Evolutionary conservation across 345 rosid genomes (phyloP).

Genomic region (Pistacia vera): DNA sequence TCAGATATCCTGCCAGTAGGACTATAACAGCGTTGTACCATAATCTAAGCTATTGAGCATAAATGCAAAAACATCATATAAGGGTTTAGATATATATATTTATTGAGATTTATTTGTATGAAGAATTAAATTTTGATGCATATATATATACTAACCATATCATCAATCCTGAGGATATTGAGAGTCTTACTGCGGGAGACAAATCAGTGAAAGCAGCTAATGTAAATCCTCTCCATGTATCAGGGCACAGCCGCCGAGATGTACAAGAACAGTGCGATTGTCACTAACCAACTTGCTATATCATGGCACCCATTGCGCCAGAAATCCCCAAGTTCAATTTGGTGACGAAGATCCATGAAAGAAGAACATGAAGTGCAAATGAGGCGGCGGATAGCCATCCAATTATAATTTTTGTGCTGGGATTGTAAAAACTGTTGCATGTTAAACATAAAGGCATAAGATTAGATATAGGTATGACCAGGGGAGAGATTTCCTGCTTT

Average conservation of each 20-base stretch:
- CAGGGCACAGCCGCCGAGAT: slow-evolving; percentile 65
- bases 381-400: slow-evolving; percentile 30
- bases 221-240: slow-evolving; percentile 71
- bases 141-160: slow-evolving; percentile 39
- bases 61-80: background rate
- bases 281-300: slow-evolving; percentile 26
- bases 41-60: slow-evolving; percentile 42
- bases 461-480: slow-evolving; percentile 19
- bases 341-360: slow-evolving; percentile 43
- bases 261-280: slow-evolving; percentile 31
- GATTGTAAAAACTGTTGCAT: slow-evolving; percentile 43
- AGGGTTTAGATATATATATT: background rate
- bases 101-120: too few relatives aligned
- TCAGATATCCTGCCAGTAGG: slow-evolving; percentile 55
- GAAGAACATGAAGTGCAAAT: slow-evolving; percentile 27
- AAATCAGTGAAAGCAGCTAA: slow-evolving; percentile 47
- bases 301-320: slow-evolving; percentile 42
- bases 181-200: slow-evolving; percentile 55
- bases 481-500: slow-evolving; percentile 1
- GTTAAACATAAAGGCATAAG: slow-evolving; percentile 2
- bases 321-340: slow-evolving; percentile 27
- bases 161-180: slow-evolving; percentile 68
- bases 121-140: too few relatives aligned
- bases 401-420: slow-evolving; percentile 35
- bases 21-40: slow-evolving; percentile 61